Percentiles rank a stretch among this genome's conserved stretches.
These are phyloP conservation scores for Plasmodium billcollinsi DNA, from an alignment of 169 alveolate genomes.

Conservation along the genomic window DNA sequence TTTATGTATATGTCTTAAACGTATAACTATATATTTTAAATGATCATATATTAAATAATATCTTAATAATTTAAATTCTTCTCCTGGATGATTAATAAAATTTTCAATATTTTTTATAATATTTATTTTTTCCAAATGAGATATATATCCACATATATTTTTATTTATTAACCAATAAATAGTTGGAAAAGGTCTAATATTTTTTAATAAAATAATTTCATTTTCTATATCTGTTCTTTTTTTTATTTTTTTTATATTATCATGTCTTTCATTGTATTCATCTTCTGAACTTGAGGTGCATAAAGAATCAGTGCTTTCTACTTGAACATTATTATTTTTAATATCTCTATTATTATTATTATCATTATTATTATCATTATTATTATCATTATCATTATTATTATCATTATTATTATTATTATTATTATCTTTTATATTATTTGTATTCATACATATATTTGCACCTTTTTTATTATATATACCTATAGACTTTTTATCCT, in stretches of 20 bases:
- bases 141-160: slow-evolving; percentile 78
- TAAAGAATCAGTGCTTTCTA: too few species aligned
- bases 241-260: slow-evolving; percentile 24
- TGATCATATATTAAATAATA: slow-evolving; percentile 62
- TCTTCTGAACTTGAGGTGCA: neutral
- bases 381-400: too few species aligned
- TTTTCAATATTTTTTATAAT: slow-evolving; percentile 78
- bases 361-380: too few species aligned
- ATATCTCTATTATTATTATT: too few species aligned
- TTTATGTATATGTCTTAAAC: slow-evolving; percentile 49
- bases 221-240: slow-evolving; percentile 30
- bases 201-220: slow-evolving; percentile 39
- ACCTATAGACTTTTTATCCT: too few species aligned
- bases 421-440: too few species aligned
- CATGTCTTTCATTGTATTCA: neutral
- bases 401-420: too few species aligned
- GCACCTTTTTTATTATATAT: too few species aligned
- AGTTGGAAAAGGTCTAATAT: slow-evolving; percentile 86
- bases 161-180: slow-evolving; percentile 82
- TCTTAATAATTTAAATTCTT: slow-evolving; percentile 50
- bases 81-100: slow-evolving; percentile 46
- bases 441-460: too few species aligned
- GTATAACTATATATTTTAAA: slow-evolving; percentile 54
- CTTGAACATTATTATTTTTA: too few species aligned
- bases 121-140: slow-evolving; percentile 84